phyloP scores from a whole-genome alignment of 805 yeast species.

The Geotrichum ghanense region DNA sequence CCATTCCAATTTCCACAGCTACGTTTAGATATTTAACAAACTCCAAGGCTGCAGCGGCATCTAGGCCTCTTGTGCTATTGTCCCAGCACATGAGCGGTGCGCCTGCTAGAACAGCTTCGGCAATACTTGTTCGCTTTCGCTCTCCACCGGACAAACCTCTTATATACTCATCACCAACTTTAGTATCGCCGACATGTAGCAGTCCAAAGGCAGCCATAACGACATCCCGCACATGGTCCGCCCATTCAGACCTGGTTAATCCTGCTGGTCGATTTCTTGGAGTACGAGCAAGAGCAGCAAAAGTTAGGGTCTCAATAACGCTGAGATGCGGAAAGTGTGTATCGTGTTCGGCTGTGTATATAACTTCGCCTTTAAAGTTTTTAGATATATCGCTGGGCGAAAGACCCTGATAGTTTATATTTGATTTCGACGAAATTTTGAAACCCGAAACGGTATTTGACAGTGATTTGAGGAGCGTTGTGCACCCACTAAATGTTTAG shows the following conservation, averaged over 20 bases:
- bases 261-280: slow-evolving; percentile 53
- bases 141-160: slow-evolving; percentile 69
- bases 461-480: slow-evolving; percentile 42
- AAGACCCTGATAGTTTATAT: slow-evolving; percentile 39
- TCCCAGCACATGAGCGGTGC: slow-evolving; percentile 53
- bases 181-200: slow-evolving; percentile 45
- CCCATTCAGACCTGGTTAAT: slow-evolving; percentile 43
- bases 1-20: slow-evolving; percentile 42
- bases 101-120: slow-evolving; percentile 37
- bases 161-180: slow-evolving; percentile 56
- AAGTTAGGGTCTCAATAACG: slow-evolving; percentile 53
- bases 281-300: slow-evolving; percentile 51
- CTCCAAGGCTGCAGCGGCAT: slow-evolving; percentile 60
- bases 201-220: slow-evolving; percentile 40
- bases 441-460: slow-evolving; percentile 45
- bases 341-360: slow-evolving; percentile 60
- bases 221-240: slow-evolving; percentile 42
- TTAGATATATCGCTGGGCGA: slow-evolving; percentile 31
- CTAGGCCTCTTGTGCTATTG: slow-evolving; percentile 62
- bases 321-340: slow-evolving; percentile 57
- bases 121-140: slow-evolving; percentile 59
- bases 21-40: slow-evolving; percentile 49
- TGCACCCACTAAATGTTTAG: slow-evolving; percentile 47
- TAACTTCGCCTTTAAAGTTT: slow-evolving; percentile 56
- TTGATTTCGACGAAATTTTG: slow-evolving; percentile 35